Percentiles rank a stretch among this genome's conserved stretches.
phyloP scores from a whole-genome alignment of 2,329 filamentous ascomycete species.

The Lojkania enalia region DNA sequence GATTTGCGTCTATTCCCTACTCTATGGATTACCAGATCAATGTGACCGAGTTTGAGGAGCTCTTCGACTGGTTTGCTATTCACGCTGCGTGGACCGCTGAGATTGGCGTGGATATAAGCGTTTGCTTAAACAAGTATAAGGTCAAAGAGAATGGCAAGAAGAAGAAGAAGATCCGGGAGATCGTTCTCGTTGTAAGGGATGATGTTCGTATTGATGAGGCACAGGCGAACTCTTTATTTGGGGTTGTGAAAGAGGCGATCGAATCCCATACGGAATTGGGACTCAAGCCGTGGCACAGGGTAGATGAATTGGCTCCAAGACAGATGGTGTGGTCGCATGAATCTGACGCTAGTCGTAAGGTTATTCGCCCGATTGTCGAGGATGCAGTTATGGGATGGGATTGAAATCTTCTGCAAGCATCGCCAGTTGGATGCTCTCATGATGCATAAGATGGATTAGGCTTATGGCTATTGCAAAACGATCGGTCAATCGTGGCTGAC shows the following conservation, averaged over 20 bases:
- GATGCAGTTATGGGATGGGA: conserved; percentile 49
- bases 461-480: too few species aligned
- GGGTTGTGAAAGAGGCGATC: conserved; percentile 46
- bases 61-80: conserved; percentile 55
- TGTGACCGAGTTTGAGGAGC: conserved; percentile 52
- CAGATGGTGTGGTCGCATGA: conserved; percentile 54
- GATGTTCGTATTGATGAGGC: conserved; percentile 51
- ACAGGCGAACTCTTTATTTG: conserved; percentile 50
- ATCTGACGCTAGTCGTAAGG: conserved; percentile 48
- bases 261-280: conserved; percentile 43
- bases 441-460: too few species aligned
- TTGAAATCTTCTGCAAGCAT: too few species aligned
- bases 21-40: conserved; percentile 52
- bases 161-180: conserved; percentile 53
- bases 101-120: conserved; percentile 49
- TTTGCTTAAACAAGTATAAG: conserved; percentile 54
- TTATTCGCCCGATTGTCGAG: conserved; percentile 52
- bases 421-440: too few species aligned
- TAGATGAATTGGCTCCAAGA: conserved; percentile 45
- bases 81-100: conserved; percentile 55
- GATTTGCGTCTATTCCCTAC: conserved; percentile 52
- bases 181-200: conserved; percentile 50
- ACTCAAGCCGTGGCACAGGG: conserved; percentile 50
- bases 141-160: conserved; percentile 39
- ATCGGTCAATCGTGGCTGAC: too few species aligned